Evolutionary conservation across 371 early-diverging fungal species (phyloP), one percentile per base, ranked within the genome.

Genomic region (Cladochytrium tenue): DNA sequence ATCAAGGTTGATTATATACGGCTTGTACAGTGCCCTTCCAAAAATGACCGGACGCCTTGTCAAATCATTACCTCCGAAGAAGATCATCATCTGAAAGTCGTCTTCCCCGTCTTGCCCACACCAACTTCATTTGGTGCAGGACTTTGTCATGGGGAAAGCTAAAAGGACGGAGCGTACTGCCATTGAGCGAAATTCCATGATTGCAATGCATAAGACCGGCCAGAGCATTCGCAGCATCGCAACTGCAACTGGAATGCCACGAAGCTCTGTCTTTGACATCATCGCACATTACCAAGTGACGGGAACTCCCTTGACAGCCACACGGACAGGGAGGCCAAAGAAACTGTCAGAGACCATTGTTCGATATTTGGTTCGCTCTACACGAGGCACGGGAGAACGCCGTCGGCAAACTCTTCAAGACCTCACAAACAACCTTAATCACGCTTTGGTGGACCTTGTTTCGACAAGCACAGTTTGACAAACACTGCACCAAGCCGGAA

Each of bases 351-450:
- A 43, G 43, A 43, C 20, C 43, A 43, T 7, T 43, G 43, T 43
- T 43, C 43, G 43, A 7, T 43, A 43, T 43, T 20, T 43, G 20
- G 13, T 20, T 43, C 43, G 43, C 7, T 43, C 43, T 43, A 7
- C 20, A 20, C 7, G 43, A 20, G 43, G 43, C 43, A 13, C 43
- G 20, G 43, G 13, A 13, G 43, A 43, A 13, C 13, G 20, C 43
- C 43, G 43, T 7, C 43, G 43, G 43, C 43, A 43, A 43, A 43
- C 43, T 43, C 43, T 43, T 43, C 43, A 43, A 43, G 43, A 43
- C 20, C 13, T 43, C 20, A 13, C 43, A 43, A 43, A 43, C 43
- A 43, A 43, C 13, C 43, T 43, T 20, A 43, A 43, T 20, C 20
- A 7, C 43, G 20, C 43, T 20, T 20, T 7, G 20, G 7, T 20